Evolutionary conservation across 2,329 filamentous ascomycete species (phyloP).

Genomic region (Cercospora beticola): DNA sequence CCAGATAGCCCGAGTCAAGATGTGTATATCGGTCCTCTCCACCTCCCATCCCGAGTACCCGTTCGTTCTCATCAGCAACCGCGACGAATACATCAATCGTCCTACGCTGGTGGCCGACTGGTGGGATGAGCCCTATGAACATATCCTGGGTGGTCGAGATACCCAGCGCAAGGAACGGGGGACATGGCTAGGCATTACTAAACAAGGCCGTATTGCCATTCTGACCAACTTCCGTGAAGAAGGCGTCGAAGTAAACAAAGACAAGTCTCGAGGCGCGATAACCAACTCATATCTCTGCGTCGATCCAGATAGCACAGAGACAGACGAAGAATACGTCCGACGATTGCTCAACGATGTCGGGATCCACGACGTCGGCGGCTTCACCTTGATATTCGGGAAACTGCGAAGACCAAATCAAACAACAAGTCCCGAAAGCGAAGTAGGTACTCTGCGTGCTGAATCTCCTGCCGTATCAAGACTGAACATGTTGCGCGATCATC

Average conservation of each 20-base stretch:
- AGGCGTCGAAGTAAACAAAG: constrained; percentile 42
- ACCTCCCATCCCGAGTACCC: constrained; percentile 52
- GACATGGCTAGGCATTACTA: constrained; percentile 65
- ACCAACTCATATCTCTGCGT: constrained; percentile 60
- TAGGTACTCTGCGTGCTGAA: constrained; percentile 2
- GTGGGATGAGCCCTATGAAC: constrained; percentile 57
- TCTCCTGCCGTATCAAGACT: constrained; percentile 2
- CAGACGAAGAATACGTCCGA: constrained; percentile 54
- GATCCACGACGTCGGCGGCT: constrained; percentile 60
- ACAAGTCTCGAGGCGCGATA: constrained; percentile 58
- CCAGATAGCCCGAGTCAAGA: constrained; percentile 24
- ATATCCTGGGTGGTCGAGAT: constrained; percentile 63
- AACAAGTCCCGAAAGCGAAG: constrained; percentile 11
- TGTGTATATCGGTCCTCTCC: constrained; percentile 53
- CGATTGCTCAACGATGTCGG: constrained; percentile 55
- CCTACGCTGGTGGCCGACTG: constrained; percentile 60
- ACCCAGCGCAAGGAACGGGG: constrained; percentile 59
- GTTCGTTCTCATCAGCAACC: constrained; percentile 52
- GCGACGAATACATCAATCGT: constrained; percentile 61
- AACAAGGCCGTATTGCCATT: constrained; percentile 60
- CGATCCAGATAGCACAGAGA: constrained; percentile 41
- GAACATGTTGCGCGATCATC: constrained; percentile 16
- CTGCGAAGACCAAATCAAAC: constrained; percentile 32
- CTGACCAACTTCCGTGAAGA: constrained; percentile 65
- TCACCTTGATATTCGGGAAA: constrained; percentile 61